These are phyloP conservation scores for Pueraria montana DNA, from an alignment of 306 rosid species.

Conservation along the genomic window DNA sequence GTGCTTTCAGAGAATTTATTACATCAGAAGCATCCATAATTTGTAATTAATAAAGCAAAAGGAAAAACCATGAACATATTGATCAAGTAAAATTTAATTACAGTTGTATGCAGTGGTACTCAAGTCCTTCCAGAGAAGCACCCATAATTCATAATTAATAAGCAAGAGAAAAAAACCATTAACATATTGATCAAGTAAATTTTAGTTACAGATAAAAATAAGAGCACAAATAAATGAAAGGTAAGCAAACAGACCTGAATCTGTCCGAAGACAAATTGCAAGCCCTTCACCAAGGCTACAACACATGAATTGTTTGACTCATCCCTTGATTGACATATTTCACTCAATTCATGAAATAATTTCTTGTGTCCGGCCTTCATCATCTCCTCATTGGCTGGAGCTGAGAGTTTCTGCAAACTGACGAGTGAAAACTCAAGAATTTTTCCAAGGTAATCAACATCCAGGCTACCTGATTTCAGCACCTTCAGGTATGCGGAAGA, in stretches of 20 bases:
- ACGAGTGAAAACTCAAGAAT: conserved; percentile 82
- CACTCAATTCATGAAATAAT: conserved; percentile 72
- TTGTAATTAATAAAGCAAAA: conserved; percentile 1
- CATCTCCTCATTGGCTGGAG: conserved; percentile 80
- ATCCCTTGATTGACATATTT: conserved; percentile 66
- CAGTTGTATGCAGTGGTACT: neutral
- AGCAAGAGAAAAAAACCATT: neutral
- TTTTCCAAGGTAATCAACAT: conserved; percentile 82
- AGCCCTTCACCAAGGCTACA: conserved; percentile 80
- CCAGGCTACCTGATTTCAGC: conserved; percentile 81
- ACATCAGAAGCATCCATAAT: conserved; percentile 7
- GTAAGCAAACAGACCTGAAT: conserved; percentile 77
- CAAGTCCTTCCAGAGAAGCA: neutral
- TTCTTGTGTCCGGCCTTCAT: conserved; percentile 65
- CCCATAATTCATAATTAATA: neutral
- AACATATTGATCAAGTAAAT: conserved; percentile 9
- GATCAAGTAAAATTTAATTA: conserved; percentile 1
- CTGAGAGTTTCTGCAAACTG: conserved; percentile 85
- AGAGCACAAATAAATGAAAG: conserved; percentile 20
- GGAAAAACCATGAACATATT: neutral
- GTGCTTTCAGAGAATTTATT: neutral
- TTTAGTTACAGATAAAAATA: neutral
- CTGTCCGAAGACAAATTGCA: conserved; percentile 88
- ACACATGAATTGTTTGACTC: conserved; percentile 69
- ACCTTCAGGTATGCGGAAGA: conserved; percentile 60